phyloP scores from a whole-genome alignment of 148 eudicot species.

The Fagopyrum homotropicum region DNA sequence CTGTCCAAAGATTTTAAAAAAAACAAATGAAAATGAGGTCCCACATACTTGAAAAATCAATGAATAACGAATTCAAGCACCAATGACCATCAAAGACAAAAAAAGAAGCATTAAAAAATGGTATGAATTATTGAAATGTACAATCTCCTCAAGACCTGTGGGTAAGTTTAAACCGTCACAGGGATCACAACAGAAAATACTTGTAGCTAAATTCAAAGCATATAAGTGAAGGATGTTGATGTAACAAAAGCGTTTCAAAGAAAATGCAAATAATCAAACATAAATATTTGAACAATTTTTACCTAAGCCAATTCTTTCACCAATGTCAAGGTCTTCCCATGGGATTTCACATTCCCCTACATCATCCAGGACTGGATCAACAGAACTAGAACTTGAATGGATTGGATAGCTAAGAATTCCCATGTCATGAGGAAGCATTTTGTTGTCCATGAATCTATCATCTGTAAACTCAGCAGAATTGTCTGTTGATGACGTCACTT shows the following conservation, averaged over 20 bases:
- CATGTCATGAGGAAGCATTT: slow-evolving; percentile 32
- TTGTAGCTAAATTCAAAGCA: not conserved
- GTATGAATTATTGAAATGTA: not conserved
- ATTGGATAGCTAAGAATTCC: slow-evolving; percentile 25
- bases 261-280: not conserved
- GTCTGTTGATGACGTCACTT: slow-evolving; percentile 20
- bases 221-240: not conserved
- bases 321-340: slow-evolving; percentile 93
- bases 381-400: slow-evolving; percentile 26
- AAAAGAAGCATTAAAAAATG: not conserved
- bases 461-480: slow-evolving; percentile 24
- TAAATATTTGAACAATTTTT: slow-evolving; percentile 13
- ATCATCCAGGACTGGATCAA: slow-evolving; percentile 75
- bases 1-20: slow-evolving; percentile 21
- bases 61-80: not conserved
- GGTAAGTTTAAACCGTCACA: not conserved
- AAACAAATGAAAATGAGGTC: too few species aligned
- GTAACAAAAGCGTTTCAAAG: not conserved
- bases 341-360: slow-evolving; percentile 93
- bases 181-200: not conserved
- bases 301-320: slow-evolving; percentile 99
- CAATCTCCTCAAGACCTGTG: not conserved
- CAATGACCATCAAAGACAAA: not conserved
- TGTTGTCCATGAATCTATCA: slow-evolving; percentile 33
- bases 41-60: not conserved